These are phyloP conservation scores for Solanum hybrid DNA, from an alignment of 305 asterid genomes.

Conservation along the genomic window DNA sequence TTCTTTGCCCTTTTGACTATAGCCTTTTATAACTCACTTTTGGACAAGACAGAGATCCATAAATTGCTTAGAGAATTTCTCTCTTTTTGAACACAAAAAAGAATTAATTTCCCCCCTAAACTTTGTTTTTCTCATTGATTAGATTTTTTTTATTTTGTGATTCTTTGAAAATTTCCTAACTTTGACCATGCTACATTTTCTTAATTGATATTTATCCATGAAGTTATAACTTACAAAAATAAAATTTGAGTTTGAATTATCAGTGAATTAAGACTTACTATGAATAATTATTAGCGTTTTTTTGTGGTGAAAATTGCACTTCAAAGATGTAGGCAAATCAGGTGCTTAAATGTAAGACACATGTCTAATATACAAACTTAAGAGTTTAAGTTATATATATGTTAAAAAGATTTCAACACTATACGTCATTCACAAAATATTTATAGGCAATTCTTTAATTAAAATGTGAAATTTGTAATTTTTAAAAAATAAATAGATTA, in stretches of 20 bases:
- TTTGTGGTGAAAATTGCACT: not conserved
- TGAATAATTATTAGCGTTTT: not conserved
- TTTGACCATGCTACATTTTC: not conserved
- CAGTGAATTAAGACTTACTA: not conserved
- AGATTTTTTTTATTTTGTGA: not conserved
- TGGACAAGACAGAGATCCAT: constrained; percentile 22
- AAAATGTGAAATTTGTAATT: not conserved
- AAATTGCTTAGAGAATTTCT: constrained; percentile 5
- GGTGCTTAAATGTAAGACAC: not conserved
- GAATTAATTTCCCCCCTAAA: not conserved
- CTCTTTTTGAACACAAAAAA: not conserved
- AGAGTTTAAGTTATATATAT: not conserved
- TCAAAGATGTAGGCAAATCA: not conserved
- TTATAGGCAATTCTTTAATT: not conserved
- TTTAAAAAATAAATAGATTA: not conserved
- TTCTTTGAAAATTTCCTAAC: not conserved
- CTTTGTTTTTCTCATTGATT: not conserved
- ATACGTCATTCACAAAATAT: not conserved
- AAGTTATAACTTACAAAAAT: not conserved
- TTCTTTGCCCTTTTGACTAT: constrained; percentile 43
- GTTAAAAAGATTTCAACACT: not conserved
- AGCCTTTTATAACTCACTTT: constrained; percentile 42
- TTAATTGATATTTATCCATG: not conserved
- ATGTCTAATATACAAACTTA: not conserved
- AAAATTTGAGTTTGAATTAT: not conserved